Conservation (phyloP, 345 rosid genomes). For the Xanthoceras sorbifolium region DNA sequence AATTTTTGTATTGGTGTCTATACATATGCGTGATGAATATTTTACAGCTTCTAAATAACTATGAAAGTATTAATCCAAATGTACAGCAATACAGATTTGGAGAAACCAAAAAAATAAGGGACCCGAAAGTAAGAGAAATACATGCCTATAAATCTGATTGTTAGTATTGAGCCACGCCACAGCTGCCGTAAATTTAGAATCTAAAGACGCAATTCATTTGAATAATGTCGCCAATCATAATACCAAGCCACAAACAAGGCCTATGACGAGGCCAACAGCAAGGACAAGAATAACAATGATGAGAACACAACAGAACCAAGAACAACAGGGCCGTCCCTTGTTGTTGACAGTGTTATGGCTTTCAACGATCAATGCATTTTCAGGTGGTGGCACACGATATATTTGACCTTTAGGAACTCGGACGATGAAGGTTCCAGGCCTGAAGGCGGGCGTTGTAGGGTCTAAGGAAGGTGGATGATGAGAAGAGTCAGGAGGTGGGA, state of each 20-base stretch:
- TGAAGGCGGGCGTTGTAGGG: not conserved
- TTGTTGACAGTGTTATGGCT: constrained; percentile 14
- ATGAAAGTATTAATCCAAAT: not conserved
- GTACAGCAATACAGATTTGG: not conserved
- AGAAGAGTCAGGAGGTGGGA: constrained; percentile 7
- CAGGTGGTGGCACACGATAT: constrained; percentile 62
- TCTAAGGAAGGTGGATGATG: not conserved
- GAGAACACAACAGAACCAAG: constrained; percentile 14
- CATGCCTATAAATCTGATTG: not conserved
- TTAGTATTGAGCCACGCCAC: not conserved
- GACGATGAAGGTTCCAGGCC: constrained; percentile 48
- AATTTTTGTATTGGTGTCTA: no score
- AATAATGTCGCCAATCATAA: not conserved
- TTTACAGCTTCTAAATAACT: not conserved
- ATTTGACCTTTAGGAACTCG: constrained; percentile 64
- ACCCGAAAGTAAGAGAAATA: not conserved
- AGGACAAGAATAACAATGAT: not conserved
- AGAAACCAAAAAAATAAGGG: not conserved
- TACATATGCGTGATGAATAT: no score
- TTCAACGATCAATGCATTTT: constrained; percentile 34
- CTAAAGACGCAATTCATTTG: not conserved
- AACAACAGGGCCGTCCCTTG: constrained; percentile 11
- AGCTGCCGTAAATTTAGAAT: not conserved
- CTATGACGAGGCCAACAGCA: constrained; percentile 11
- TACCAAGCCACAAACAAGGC: not conserved